A percentile compares a stretch with the other conserved stretches of the same genome.
Evolutionary conservation across 2,329 filamentous ascomycete genomes (phyloP).

Genomic region (Aspergillus ustus): DNA sequence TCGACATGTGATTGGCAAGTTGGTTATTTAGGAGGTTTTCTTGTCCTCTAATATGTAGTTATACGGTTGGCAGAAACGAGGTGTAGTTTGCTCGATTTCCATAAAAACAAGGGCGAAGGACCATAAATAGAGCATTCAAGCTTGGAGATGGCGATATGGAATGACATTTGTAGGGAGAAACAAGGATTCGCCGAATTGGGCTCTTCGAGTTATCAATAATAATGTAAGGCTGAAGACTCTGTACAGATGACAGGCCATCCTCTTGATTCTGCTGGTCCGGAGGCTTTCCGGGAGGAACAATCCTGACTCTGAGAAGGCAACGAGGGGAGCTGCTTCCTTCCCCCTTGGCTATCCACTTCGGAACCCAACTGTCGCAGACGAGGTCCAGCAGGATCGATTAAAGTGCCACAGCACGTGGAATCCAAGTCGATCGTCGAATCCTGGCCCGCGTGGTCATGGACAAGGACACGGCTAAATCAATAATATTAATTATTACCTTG

Average conservation of each 20-base stretch:
- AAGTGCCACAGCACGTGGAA: conserved; percentile 26
- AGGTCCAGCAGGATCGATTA: conserved; percentile 26
- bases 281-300: not conserved
- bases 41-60: too few relatives aligned
- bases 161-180: too few relatives aligned
- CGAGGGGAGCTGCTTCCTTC: not conserved
- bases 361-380: conserved; percentile 6
- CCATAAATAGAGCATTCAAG: too few relatives aligned
- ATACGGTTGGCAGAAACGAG: too few relatives aligned
- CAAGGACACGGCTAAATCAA: conserved; percentile 6
- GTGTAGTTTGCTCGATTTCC: too few relatives aligned
- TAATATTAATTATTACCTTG: not conserved
- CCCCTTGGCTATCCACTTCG: conserved; percentile 10
- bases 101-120: too few relatives aligned
- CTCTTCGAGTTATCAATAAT: too few relatives aligned
- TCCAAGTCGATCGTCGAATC: conserved; percentile 22
- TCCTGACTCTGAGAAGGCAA: not conserved
- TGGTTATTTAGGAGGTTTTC: not conserved
- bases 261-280: not conserved
- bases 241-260: not conserved
- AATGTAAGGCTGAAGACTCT: too few relatives aligned
- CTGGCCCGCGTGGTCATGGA: conserved; percentile 17
- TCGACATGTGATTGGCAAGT: not conserved
- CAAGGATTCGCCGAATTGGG: too few relatives aligned
- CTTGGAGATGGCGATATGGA: too few relatives aligned